These are phyloP conservation scores for Venturia oleaginea DNA, from an alignment of 2,329 filamentous ascomycete genomes.

Conservation along the genomic window DNA sequence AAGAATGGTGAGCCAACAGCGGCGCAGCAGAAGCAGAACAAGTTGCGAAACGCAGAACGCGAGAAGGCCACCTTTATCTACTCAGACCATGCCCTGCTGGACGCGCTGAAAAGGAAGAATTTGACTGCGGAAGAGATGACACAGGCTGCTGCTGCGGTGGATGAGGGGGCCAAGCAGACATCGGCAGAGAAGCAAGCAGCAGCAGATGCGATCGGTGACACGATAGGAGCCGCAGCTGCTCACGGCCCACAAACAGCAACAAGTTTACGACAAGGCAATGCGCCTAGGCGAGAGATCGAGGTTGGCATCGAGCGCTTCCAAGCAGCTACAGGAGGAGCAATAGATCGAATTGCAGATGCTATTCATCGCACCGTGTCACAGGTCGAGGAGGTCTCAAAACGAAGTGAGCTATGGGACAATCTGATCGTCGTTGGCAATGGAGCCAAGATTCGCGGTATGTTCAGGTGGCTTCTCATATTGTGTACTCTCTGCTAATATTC, in stretches of 20 bases:
- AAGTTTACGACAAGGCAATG: constrained; percentile 25
- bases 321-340: constrained; percentile 54
- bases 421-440: constrained; percentile 90
- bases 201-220: constrained; percentile 21
- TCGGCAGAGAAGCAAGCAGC: constrained; percentile 30
- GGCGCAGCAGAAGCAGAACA: constrained; percentile 51
- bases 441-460: constrained; percentile 50
- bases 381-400: constrained; percentile 75
- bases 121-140: constrained; percentile 37
- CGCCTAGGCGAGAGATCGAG: constrained; percentile 55
- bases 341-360: constrained; percentile 75
- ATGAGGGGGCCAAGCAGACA: constrained; percentile 35
- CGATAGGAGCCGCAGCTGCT: constrained; percentile 20
- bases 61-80: constrained; percentile 63
- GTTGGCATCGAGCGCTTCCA: constrained; percentile 67
- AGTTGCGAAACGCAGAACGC: constrained; percentile 64
- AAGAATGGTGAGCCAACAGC: constrained; percentile 44
- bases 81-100: constrained; percentile 53
- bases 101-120: constrained; percentile 44
- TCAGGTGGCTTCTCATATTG: constrained; percentile 33
- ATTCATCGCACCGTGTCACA: constrained; percentile 77
- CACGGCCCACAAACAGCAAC: constrained; percentile 34
- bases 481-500: constrained; percentile 21
- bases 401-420: constrained; percentile 83
- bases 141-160: constrained; percentile 44